Evolutionary conservation across 2,329 filamentous ascomycete species (phyloP), one percentile per base, ranked within the genome.

Genomic region (Fusarium marasasianum): DNA sequence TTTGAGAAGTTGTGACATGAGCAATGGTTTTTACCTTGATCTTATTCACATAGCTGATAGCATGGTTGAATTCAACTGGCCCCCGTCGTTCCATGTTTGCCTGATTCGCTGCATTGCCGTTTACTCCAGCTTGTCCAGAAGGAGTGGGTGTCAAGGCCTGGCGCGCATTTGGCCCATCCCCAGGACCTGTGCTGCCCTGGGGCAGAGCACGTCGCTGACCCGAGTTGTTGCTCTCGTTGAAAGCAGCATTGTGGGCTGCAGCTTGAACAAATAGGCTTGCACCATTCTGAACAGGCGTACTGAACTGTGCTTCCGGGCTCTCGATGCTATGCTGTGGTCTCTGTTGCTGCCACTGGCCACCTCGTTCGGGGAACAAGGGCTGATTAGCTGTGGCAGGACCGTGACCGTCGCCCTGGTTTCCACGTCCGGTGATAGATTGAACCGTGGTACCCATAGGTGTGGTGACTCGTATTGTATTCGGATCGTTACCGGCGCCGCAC

Each of bases 11-110:
- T 20, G 17, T 24, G 14, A 26, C 4, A 14, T n/a, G 41, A 67
- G 50, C 66, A 41, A 54, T 58, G 60, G 54, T 38, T 77, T 89
- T 82, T 85, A 96, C 95, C 92, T 99, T 99, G 79, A 99, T 99
- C 85, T 99, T 99, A 81, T 99, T 99, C 62, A 99, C 96, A 79
- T 99, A 99, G 82, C 95, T 98, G 73, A 99, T 99, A 1, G 96
- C 96, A 84, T 99, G 96, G 81, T 99, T 99, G 83, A 99, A 99
- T 80, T 99, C 96, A 24, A 99, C 96, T 3, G 96, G 96, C 1
- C 95, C 96, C 63, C 95, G 91, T 80, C 96, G 97, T 82, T 97
- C 95, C 81, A 94, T 84, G 83, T 88, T 84, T 82, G 89, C 84
- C 83, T 92, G 83, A 83, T 90, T 84, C 76, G 86, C 84, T 29